Evolutionary conservation across 1,284 basidiomycete genomes (phyloP), one percentile per base, ranked within the genome.

Genomic region (Retiboletus flavoniger): DNA sequence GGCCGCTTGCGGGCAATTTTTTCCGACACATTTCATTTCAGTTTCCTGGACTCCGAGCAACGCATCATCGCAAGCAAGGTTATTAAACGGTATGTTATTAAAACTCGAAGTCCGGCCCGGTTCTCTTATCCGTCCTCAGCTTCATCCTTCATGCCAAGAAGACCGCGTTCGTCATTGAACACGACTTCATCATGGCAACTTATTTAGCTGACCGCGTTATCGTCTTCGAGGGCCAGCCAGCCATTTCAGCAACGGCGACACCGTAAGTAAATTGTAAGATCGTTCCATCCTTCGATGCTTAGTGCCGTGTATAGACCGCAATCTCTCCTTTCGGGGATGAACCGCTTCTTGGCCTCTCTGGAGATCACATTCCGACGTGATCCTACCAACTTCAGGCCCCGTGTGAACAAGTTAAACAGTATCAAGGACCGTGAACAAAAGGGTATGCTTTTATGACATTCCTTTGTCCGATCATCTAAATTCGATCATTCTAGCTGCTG

Each of bases 181-280:
- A 97, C 84, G 95, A 98, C 78, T 97, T 97, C 74, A 93, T 95
- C 76, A 93, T 93, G 89, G 93, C 95, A 4, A 96, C 95, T 3
- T 98, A 98, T 72, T 89, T 98, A 54, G 94, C 95, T 46, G 95
- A 98, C 71, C 90, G 95, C 57, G 95, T 98, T 65, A 96, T 98
- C 61, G 93, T 98, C 16, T 98, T 95, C 67, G 89, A 93, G 69
- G 95, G 94, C 48, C 73, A 84, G 63, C 94, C 94, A 8, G 93
- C 91, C 43, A 71, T 92, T 45, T 55, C 87, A 53, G 91, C 94
- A 13, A 94, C 85, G 31, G 93, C 93, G 16, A 90, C 91, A 42
- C 90, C 88, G 89, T 93, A 70, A 64, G 88, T 76, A 9, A 32
- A 41, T 26, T 7, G 3, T 9, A 35, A 32, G 4, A 11, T 11